phyloP scores from a whole-genome alignment of 331 rosid genomes.

The Prunus yedoensis region DNA sequence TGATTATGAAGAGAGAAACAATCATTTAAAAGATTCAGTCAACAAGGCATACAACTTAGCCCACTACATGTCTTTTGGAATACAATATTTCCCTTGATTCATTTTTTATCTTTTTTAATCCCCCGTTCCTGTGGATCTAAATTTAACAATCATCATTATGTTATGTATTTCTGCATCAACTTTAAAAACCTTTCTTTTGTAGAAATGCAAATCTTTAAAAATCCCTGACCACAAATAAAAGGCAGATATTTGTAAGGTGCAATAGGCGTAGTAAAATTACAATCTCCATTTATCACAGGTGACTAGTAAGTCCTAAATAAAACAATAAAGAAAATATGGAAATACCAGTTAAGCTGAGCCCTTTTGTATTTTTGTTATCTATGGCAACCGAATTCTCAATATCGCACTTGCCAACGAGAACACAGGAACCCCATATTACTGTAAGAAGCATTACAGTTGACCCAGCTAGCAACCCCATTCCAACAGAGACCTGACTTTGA shows the following conservation, averaged over 20 bases:
- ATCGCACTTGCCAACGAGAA: conserved; percentile 91
- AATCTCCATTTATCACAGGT: background rate
- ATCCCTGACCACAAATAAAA: background rate
- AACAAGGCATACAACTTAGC: background rate
- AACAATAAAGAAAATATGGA: conserved; percentile 7
- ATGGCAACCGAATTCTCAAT: conserved; percentile 49
- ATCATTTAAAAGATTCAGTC: background rate
- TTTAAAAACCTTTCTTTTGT: background rate
- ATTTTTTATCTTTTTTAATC: too few relatives aligned
- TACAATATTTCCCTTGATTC: background rate
- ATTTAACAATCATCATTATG: background rate
- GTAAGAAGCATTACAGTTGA: conserved; percentile 92
- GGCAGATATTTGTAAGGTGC: background rate
- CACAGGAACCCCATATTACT: conserved; percentile 89
- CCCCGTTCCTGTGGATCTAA: background rate
- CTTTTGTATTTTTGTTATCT: conserved; percentile 66
- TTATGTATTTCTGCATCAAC: background rate
- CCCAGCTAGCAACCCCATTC: conserved; percentile 98
- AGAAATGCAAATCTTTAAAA: background rate
- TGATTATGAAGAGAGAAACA: background rate
- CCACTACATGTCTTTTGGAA: background rate
- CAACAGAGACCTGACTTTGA: conserved; percentile 93
- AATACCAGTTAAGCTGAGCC: conserved; percentile 71
- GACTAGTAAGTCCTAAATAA: background rate
- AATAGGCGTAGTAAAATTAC: background rate